Base-by-base conservation (phyloP, 2,329 filamentous ascomycete genomes). In the Claviceps humidiphila region DNA sequence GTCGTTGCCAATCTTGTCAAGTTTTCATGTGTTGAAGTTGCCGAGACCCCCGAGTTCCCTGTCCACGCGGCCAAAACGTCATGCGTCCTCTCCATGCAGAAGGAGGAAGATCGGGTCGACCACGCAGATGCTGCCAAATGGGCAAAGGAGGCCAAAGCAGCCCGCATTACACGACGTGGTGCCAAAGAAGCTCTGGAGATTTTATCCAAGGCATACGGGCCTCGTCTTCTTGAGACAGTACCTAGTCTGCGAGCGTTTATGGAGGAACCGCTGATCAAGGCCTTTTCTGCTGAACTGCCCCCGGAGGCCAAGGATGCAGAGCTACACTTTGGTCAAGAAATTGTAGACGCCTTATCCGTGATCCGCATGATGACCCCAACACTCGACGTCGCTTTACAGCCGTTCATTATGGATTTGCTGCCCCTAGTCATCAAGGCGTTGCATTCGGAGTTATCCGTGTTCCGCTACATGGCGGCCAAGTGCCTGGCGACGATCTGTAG, bases 401-500 rank as follows among this genome's bases (percentile, higher is more conserved):
- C 80, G 1, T 95, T 94, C 68, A 78, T 97, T 44, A 82, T 94
- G 66, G 76, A 84, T 49, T 78, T 96, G 60, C 79, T 96, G 66
- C 89, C 91, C 7, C 75, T 91, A 40, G 82, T 98, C 51, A 87
- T 89, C 59, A 91, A 85, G 66, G 91, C 89, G 4, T 74, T 98
- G 44, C 88, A 91, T 60, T 95, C 88, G 20, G 81, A 85, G 59
- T 76, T 97, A 14, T 94, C 93, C 2, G 89, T 98, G 2, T 88
- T 98, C 64, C 81, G 93, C 41, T 98, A 98, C 68, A 93, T 91
- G 69, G 93, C 93, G 24, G 93, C 93, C 0, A 98, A 98, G 67
- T 97, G 93, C 64, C 82, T 98, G 65, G 94, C 93, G 8, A 98
- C 93, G 1, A 85, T 97, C 45, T 98, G 94, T 74, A 98, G 91